phyloP scores from a whole-genome alignment of 306 rosid genomes.

The Hylodesmum podocarpum region DNA sequence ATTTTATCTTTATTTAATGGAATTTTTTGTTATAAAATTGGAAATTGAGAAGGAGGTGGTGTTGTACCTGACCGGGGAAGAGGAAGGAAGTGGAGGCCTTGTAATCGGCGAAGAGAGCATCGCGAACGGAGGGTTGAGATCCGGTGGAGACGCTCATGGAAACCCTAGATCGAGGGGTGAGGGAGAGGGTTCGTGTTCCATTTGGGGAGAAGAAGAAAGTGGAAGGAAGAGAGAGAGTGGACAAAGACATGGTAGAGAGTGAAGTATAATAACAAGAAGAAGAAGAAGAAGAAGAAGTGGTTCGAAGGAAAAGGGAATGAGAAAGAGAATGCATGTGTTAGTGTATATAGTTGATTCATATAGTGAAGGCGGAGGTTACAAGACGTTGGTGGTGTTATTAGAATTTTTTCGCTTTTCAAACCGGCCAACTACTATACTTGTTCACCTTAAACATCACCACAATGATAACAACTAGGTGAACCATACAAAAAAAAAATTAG shows the following conservation, averaged over 20 bases:
- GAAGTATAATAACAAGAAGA: constrained; percentile 23
- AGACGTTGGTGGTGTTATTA: constrained; percentile 14
- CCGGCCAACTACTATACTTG: constrained; percentile 42
- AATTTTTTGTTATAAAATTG: background rate
- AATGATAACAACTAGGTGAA: background rate
- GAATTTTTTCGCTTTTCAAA: constrained; percentile 22
- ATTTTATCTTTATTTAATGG: too few species aligned
- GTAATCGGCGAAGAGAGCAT: constrained; percentile 68
- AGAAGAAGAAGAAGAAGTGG: constrained; percentile 12
- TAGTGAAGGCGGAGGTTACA: constrained; percentile 60
- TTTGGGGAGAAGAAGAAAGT: constrained; percentile 33
- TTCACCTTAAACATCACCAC: background rate
- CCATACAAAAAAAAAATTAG: background rate
- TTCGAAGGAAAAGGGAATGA: constrained; percentile 35
- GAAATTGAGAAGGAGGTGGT: background rate
- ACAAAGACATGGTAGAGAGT: constrained; percentile 50
- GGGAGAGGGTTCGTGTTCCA: constrained; percentile 18
- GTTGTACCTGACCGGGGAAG: constrained; percentile 88
- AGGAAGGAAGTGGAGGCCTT: constrained; percentile 73
- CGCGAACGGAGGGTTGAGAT: constrained; percentile 54
- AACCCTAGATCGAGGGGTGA: constrained; percentile 68
- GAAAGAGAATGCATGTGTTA: constrained; percentile 20
- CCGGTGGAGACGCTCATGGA: constrained; percentile 65
- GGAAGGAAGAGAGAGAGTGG: constrained; percentile 54
- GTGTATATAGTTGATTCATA: background rate